Percentiles rank a stretch among this genome's conserved stretches.
Evolutionary conservation across 2,329 filamentous ascomycete species (phyloP).

Genomic region (Fusarium nematophilum): DNA sequence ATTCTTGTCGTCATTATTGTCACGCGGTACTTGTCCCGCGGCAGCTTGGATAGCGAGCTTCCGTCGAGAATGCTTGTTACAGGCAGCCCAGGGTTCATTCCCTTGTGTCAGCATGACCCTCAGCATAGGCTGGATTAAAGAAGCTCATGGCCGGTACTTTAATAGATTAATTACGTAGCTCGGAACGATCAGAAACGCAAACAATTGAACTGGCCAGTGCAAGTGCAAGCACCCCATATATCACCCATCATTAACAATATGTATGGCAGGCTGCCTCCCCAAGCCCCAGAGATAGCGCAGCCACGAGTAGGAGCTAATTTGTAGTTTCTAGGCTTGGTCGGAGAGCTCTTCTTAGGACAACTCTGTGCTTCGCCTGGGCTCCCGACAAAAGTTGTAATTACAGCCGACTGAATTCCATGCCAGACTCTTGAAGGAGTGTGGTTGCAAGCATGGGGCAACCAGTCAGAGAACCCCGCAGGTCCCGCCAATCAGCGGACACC

Average conservation of each 20-base stretch:
- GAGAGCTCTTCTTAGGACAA: too few relatives aligned
- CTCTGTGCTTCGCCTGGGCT: too few relatives aligned
- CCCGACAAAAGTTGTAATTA: background rate
- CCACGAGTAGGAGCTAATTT: too few relatives aligned
- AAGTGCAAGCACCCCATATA: too few relatives aligned
- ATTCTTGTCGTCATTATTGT: background rate
- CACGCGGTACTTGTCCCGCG: background rate
- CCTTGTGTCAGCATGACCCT: background rate
- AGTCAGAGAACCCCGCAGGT: background rate
- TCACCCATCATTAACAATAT: too few relatives aligned
- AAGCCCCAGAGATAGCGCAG: too few relatives aligned
- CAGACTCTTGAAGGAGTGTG: slow-evolving; percentile 1
- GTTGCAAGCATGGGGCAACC: slow-evolving; percentile 1
- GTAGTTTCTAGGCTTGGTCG: too few relatives aligned
- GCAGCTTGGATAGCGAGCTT: background rate
- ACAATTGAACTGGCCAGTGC: too few relatives aligned
- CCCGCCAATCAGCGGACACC: slow-evolving; percentile 22
- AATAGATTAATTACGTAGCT: too few relatives aligned
- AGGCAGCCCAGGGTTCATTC: background rate
- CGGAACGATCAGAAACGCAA: too few relatives aligned
- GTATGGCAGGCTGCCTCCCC: too few relatives aligned
- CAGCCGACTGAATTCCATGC: slow-evolving; percentile 3
- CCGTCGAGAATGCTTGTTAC: too few relatives aligned
- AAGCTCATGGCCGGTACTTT: background rate
- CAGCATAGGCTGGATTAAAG: background rate